A percentile compares a stretch with the other conserved stretches of the same genome.
Evolutionary conservation across 176 grass and related monocot species (phyloP).

Genomic region (Rhynchospora pubera): DNA sequence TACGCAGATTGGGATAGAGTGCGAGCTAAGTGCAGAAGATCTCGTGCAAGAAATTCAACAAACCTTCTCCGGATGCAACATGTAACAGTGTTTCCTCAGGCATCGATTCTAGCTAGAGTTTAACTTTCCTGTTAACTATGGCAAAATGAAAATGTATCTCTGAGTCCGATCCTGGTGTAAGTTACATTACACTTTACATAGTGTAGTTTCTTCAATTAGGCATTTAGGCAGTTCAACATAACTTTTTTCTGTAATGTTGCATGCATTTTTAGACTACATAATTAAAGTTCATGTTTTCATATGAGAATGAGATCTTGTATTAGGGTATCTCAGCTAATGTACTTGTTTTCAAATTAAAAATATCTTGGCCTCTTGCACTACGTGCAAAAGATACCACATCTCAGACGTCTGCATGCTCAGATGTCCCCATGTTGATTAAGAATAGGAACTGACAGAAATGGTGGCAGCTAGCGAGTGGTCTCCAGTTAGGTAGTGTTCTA

Average conservation of each 20-base stretch:
- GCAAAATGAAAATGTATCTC: slow-evolving; percentile 1
- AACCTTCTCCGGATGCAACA: slow-evolving; percentile 40
- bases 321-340: neutral
- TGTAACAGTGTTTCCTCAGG: neutral
- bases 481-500: neutral
- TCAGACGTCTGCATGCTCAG: no score
- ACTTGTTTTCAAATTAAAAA: neutral
- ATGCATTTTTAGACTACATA: neutral
- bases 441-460: neutral
- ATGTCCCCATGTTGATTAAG: neutral
- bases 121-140: neutral
- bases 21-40: slow-evolving; percentile 74
- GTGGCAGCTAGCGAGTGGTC: neutral
- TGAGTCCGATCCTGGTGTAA: neutral
- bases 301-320: neutral
- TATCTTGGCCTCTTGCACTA: neutral
- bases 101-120: neutral
- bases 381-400: neutral
- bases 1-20: slow-evolving; percentile 78
- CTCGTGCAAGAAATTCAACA: slow-evolving; percentile 65
- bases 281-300: neutral
- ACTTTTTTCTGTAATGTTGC: neutral
- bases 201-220: neutral
- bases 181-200: neutral
- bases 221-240: neutral